Conservation (phyloP, 176 grass and related monocot species). For the Oryza longistaminata region DNA sequence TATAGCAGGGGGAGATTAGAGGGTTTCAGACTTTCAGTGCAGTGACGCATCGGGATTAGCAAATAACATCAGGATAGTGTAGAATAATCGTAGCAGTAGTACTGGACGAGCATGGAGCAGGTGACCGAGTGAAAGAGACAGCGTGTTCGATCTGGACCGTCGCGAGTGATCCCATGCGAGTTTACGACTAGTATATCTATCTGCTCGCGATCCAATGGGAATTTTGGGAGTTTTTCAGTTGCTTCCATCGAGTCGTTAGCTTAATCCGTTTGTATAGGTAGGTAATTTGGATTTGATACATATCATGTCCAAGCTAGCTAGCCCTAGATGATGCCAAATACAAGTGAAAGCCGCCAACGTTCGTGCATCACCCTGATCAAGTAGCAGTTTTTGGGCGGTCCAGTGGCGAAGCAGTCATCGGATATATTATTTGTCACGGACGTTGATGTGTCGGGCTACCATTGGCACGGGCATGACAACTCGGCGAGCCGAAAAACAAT, state of each 20-base stretch:
- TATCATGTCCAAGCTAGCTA: not conserved
- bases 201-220: conserved; percentile 32
- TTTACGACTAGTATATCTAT: not conserved
- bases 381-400: conserved; percentile 9
- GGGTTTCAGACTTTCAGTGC: not conserved
- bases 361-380: not conserved
- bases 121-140: conserved; percentile 30
- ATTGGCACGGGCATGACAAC: conserved; percentile 5
- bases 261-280: not conserved
- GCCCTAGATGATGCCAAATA: not conserved
- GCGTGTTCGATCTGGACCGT: not conserved
- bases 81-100: not conserved
- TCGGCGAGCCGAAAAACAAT: not conserved
- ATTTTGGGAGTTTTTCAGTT: not conserved
- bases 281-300: not conserved
- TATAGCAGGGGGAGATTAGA: conserved; percentile 4
- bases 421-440: conserved; percentile 5
- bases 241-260: not conserved
- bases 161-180: conserved; percentile 22
- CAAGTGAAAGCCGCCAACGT: conserved; percentile 1
- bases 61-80: not conserved
- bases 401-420: conserved; percentile 5
- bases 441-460: conserved; percentile 30
- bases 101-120: conserved; percentile 29
- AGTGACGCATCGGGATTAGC: not conserved